phyloP scores from a whole-genome alignment of 768 basidiomycete species.

The Termitomyces sp. region DNA sequence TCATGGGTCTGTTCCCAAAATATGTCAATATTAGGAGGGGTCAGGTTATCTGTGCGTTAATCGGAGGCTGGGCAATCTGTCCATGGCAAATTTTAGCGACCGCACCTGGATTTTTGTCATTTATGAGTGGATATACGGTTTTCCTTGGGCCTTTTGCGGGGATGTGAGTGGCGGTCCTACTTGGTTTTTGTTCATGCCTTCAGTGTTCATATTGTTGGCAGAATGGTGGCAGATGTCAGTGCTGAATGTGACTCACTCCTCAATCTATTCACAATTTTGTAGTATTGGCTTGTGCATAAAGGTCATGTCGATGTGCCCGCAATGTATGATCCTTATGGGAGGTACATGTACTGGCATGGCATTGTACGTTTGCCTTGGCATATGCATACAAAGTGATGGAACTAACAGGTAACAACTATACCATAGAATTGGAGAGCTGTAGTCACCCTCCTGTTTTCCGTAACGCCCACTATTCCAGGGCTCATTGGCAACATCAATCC shows the following conservation, averaged over 20 bases:
- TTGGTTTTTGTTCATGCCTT: background rate
- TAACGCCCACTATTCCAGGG: slow-evolving; percentile 71
- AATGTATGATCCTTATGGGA: slow-evolving; percentile 75
- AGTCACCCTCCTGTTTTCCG: slow-evolving; percentile 59
- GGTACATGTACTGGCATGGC: slow-evolving; percentile 74
- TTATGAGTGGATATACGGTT: slow-evolving; percentile 82
- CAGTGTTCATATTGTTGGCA: slow-evolving; percentile 10
- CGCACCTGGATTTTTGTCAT: slow-evolving; percentile 64
- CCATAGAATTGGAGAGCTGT: slow-evolving; percentile 77
- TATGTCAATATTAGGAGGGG: slow-evolving; percentile 83
- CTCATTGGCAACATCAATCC: slow-evolving; percentile 71
- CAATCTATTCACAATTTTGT: background rate
- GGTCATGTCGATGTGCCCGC: slow-evolving; percentile 75
- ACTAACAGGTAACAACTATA: background rate
- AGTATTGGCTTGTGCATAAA: slow-evolving; percentile 78
- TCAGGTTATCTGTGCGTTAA: slow-evolving; percentile 67
- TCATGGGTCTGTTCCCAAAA: slow-evolving; percentile 70
- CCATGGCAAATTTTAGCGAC: slow-evolving; percentile 81
- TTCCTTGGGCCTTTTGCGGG: slow-evolving; percentile 85
- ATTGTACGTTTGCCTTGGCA: slow-evolving; percentile 39
- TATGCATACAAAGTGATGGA: background rate
- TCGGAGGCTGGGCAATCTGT: slow-evolving; percentile 82
- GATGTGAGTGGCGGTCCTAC: slow-evolving; percentile 12
- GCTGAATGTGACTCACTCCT: background rate
- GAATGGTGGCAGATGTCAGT: slow-evolving; percentile 43